These are phyloP conservation scores for Boletus rubroflammeus DNA, from an alignment of 768 basidiomycete genomes.

Conservation along the genomic window DNA sequence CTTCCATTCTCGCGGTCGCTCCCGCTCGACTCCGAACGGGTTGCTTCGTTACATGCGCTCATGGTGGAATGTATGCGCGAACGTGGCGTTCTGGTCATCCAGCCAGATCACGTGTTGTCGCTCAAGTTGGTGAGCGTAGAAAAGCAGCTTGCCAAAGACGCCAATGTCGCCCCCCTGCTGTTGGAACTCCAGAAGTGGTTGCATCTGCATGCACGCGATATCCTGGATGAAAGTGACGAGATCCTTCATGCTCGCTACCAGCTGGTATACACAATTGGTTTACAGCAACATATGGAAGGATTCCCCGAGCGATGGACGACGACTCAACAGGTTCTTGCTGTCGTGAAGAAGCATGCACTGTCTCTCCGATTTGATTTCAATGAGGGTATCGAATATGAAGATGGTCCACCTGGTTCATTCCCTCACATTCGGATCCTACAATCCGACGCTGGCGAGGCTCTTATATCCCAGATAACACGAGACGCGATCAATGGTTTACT, in stretches of 20 bases:
- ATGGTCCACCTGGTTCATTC: slow-evolving; percentile 7
- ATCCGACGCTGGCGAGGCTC: background rate
- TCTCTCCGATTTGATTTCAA: background rate
- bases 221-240: slow-evolving; percentile 26
- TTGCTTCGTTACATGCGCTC: slow-evolving; percentile 26
- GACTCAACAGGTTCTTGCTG: slow-evolving; percentile 24
- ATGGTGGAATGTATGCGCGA: slow-evolving; percentile 34
- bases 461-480: background rate
- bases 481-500: slow-evolving; percentile 10
- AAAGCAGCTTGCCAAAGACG: slow-evolving; percentile 12
- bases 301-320: slow-evolving; percentile 33
- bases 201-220: slow-evolving; percentile 14
- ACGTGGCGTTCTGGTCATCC: slow-evolving; percentile 41
- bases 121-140: slow-evolving; percentile 44
- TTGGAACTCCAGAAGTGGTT: slow-evolving; percentile 25
- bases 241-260: slow-evolving; percentile 32
- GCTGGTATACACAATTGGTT: slow-evolving; percentile 32
- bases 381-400: background rate
- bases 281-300: slow-evolving; percentile 24
- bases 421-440: slow-evolving; percentile 18
- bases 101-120: slow-evolving; percentile 52
- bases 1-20: slow-evolving; percentile 45
- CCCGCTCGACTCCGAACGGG: slow-evolving; percentile 9
- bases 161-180: background rate
- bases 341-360: slow-evolving; percentile 8